Conservation (phyloP, 2,329 filamentous ascomycete species). For the Ilyonectria robusta region DNA sequence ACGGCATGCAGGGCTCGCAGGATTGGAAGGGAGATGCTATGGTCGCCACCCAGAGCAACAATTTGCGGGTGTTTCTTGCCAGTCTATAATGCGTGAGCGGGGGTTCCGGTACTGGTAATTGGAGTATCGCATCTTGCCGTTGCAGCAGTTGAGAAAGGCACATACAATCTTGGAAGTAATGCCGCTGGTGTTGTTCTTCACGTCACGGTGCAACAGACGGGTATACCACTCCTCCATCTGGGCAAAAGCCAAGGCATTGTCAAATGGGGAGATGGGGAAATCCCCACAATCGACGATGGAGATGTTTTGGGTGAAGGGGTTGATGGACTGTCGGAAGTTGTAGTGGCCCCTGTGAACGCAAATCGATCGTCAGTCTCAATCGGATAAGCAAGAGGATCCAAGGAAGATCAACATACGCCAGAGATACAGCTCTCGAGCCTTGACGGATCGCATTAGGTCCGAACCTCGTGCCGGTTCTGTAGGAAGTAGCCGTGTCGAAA, state of each 20-base stretch:
- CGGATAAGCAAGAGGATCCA: neutral
- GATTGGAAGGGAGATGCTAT: slow-evolving; percentile 15
- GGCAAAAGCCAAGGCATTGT: slow-evolving; percentile 17
- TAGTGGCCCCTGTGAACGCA: slow-evolving; percentile 5
- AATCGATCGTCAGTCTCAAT: neutral
- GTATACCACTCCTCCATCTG: slow-evolving; percentile 27
- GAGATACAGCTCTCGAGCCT: slow-evolving; percentile 15
- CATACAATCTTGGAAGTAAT: neutral
- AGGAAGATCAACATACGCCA: neutral
- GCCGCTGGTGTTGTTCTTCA: neutral
- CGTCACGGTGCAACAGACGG: slow-evolving; percentile 1
- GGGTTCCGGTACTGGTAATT: no score
- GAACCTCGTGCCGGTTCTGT: slow-evolving; percentile 18
- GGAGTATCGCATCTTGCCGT: no score
- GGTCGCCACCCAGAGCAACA: slow-evolving; percentile 17
- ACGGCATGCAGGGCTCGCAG: slow-evolving; percentile 11
- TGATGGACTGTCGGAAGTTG: slow-evolving; percentile 14
- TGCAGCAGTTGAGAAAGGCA: no score
- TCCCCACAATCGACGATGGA: slow-evolving; percentile 21
- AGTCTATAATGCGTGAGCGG: no score
- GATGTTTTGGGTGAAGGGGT: slow-evolving; percentile 8
- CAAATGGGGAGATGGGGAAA: slow-evolving; percentile 23
- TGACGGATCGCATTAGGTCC: slow-evolving; percentile 20
- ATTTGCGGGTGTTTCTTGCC: slow-evolving; percentile 18
- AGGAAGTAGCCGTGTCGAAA: slow-evolving; percentile 21